A percentile compares a stretch with the other conserved stretches of the same genome.
Evolutionary conservation across 257 asterid species (phyloP).

Genomic region (Penstemon newberryi): DNA sequence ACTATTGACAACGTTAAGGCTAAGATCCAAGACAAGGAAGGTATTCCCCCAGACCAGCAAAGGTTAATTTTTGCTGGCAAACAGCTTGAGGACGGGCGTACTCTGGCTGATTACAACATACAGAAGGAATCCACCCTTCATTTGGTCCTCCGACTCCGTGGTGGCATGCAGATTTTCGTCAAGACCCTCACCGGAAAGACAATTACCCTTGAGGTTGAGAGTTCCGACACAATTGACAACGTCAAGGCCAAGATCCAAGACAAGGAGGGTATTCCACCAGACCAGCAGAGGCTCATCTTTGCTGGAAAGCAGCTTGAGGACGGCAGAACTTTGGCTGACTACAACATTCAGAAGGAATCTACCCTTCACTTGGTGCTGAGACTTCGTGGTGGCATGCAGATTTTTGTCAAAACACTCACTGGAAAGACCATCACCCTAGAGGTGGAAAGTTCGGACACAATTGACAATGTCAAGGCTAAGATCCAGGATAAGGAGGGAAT

Average conservation of each 20-base stretch:
- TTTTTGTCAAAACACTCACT: slow-evolving; percentile 55
- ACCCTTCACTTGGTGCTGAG: slow-evolving; percentile 54
- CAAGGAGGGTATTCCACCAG: slow-evolving; percentile 39
- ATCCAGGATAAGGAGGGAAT: slow-evolving; percentile 40
- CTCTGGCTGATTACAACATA: slow-evolving; percentile 41
- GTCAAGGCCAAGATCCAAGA: slow-evolving; percentile 41
- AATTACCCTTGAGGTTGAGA: slow-evolving; percentile 41
- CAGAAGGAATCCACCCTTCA: slow-evolving; percentile 49
- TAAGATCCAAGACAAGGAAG: slow-evolving; percentile 47
- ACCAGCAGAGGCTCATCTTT: slow-evolving; percentile 47
- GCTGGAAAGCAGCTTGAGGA: slow-evolving; percentile 54
- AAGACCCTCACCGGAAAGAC: slow-evolving; percentile 43
- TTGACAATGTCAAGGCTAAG: slow-evolving; percentile 49
- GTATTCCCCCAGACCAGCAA: slow-evolving; percentile 47
- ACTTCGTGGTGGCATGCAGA: slow-evolving; percentile 52
- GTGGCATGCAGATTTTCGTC: slow-evolving; percentile 43
- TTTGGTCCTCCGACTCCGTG: slow-evolving; percentile 44
- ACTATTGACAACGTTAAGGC: slow-evolving; percentile 45
- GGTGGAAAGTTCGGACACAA: slow-evolving; percentile 46
- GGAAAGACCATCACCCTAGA: slow-evolving; percentile 55
- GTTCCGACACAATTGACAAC: slow-evolving; percentile 41
- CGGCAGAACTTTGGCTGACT: slow-evolving; percentile 49
- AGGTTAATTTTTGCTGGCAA: slow-evolving; percentile 42
- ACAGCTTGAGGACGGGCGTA: slow-evolving; percentile 38
- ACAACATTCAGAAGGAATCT: slow-evolving; percentile 53